Evolutionary conservation across 371 early-diverging fungal genomes (phyloP), one percentile per base, ranked within the genome.

Genomic region (Capniomyces stellatus): DNA sequence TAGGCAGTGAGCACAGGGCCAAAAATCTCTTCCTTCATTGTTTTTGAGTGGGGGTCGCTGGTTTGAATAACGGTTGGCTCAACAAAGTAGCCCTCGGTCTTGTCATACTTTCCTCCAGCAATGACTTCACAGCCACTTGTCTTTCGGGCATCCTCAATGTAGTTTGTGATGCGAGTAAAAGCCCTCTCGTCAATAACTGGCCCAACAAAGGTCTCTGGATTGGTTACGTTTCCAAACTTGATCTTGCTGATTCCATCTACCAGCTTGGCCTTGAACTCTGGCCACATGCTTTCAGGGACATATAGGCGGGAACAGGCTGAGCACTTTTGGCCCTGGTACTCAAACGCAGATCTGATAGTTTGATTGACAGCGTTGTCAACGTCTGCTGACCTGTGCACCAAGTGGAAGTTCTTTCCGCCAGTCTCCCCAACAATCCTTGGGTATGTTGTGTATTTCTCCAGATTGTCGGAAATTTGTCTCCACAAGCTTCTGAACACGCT

Each of bases 341-440:
- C 98, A 64, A 97, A 97, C 0, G 89, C 81, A 27, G 81, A 78
- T 55, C 98, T 84, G 62, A 96, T 79, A 44, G 95, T 91, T 69
- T 90, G 86, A 70, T 79, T 59, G 63, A 77, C 79, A 15, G 73
- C 76, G 39, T 66, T 68, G 44, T 57, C 66, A 30, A 79, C 69
- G 64, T 81, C 83, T 29, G 83, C 89, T 46, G 71, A 61, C 62
- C 75, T 69, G 69, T 95, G 95, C 44, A 95, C 59, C 58, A 97
- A 71, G 62, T 97, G 98, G 79, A 88, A 92, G 79, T 96, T 97
- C 79, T 97, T 97, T 55, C 96, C 96, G 63, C 96, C 96, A 39
- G 95, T 94, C 69, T 94, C 98, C 61, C 96, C 98, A 28, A 95
- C 96, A 48, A 94, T 83, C 65, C 98, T 86, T 46, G 98, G 98